A percentile compares a stretch with the other conserved stretches of the same genome.
Conservation (phyloP, 495 filamentous ascomycete species). For the Xylaria grammica region DNA sequence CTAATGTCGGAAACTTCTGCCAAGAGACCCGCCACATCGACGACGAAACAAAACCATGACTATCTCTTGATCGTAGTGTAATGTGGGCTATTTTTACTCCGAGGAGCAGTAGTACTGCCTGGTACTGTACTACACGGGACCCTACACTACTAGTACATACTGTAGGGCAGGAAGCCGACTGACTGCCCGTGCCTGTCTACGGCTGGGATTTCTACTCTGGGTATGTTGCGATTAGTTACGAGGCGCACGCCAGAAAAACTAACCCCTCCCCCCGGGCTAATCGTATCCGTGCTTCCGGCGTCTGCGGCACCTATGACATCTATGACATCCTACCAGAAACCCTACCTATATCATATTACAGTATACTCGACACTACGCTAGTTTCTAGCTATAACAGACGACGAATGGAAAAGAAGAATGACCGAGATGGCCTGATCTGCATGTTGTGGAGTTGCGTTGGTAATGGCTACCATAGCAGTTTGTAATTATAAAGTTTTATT, state of each 20-base stretch:
- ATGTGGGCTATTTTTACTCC: background rate
- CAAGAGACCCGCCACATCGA: background rate
- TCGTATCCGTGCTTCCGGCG: background rate
- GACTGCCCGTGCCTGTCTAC: background rate
- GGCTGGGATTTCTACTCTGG: no score
- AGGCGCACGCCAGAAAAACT: conserved; percentile 8
- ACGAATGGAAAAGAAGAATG: background rate
- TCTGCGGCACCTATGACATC: no score
- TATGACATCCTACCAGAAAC: no score
- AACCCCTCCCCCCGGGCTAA: background rate
- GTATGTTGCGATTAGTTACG: conserved; percentile 19
- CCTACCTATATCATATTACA: no score
- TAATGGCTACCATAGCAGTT: background rate
- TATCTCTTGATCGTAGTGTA: background rate
- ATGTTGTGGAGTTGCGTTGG: conserved; percentile 1
- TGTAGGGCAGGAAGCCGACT: background rate
- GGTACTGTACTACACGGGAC: no score
- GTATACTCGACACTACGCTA: no score
- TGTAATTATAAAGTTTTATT: conserved; percentile 1
- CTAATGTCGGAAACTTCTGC: conserved; percentile 13
- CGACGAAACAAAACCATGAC: conserved; percentile 2
- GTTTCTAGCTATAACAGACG: background rate
- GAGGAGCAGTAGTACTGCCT: no score
- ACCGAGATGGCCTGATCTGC: conserved; percentile 5
- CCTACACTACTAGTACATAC: no score